Evolutionary conservation across 108 stramenopile genomes (phyloP).

Genomic region (Nannochloropsis gaditana): DNA sequence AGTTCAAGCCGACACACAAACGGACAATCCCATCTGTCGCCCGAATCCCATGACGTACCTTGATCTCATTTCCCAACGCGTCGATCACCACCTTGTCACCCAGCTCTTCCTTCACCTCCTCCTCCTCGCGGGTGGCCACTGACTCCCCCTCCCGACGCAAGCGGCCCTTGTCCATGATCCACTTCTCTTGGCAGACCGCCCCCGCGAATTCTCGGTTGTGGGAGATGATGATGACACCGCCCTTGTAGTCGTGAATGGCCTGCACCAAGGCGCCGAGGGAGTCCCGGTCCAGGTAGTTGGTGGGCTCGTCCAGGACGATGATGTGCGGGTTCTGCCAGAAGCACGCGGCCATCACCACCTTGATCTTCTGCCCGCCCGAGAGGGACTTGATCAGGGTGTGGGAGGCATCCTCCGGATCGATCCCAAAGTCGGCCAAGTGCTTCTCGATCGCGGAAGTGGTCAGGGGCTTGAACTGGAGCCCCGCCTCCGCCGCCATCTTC

Average conservation of each 20-base stretch:
- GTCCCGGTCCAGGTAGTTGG: constrained; percentile 98
- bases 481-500: constrained; percentile 67
- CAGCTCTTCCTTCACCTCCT: constrained; percentile 27
- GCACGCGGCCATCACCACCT: constrained; percentile 97
- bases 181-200: constrained; percentile 92
- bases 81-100: constrained; percentile 35
- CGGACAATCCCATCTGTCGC: no score
- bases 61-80: constrained; percentile 34
- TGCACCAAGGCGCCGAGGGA: constrained; percentile 93
- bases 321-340: constrained; percentile 99
- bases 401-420: constrained; percentile 92
- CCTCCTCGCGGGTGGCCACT: background rate
- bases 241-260: constrained; percentile 91
- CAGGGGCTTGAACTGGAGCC: constrained; percentile 73
- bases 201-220: constrained; percentile 99
- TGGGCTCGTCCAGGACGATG: constrained; percentile 96
- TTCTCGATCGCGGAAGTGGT: constrained; percentile 83
- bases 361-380: constrained; percentile 97
- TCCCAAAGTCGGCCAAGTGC: constrained; percentile 90
- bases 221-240: constrained; percentile 98
- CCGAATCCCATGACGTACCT: constrained; percentile 2
- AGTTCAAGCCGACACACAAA: no score
- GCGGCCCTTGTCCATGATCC: constrained; percentile 94
- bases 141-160: constrained; percentile 22
- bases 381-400: constrained; percentile 92